phyloP scores from a whole-genome alignment of 176 grass and related monocot species.

The Aegilops umbellulata region DNA sequence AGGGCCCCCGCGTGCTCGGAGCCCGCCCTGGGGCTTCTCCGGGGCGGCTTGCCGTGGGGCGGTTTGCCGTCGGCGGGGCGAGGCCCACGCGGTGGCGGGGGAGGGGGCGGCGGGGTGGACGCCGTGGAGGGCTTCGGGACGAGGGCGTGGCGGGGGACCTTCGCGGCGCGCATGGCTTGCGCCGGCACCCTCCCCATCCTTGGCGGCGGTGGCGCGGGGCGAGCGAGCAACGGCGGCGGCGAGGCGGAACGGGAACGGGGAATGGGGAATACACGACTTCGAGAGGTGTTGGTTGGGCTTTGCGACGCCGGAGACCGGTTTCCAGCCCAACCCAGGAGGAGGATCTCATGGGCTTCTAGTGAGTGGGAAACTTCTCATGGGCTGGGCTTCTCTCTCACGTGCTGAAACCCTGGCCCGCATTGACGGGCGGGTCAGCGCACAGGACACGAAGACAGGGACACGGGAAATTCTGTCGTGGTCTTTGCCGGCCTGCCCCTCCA shows the following conservation, averaged over 20 bases:
- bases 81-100: not conserved
- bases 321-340: not conserved
- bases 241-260: not conserved
- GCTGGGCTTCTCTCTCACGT: not conserved
- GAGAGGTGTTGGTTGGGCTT: not conserved
- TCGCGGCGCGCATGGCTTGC: constrained; percentile 64
- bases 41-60: not conserved
- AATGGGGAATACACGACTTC: too few species aligned
- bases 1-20: not conserved
- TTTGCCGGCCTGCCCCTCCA: not conserved
- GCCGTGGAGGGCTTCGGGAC: constrained; percentile 13
- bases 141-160: constrained; percentile 33
- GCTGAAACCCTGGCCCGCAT: not conserved
- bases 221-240: too few species aligned
- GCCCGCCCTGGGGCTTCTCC: not conserved
- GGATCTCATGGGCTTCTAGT: not conserved
- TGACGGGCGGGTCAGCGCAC: not conserved
- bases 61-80: not conserved
- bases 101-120: not conserved
- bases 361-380: not conserved
- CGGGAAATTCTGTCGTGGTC: not conserved
- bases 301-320: not conserved
- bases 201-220: not conserved
- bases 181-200: constrained; percentile 53
- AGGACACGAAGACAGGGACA: not conserved